A percentile compares a stretch with the other conserved stretches of the same genome.
phyloP scores from a whole-genome alignment of 2,329 filamentous ascomycete species.

The Trichoderma sp. region DNA sequence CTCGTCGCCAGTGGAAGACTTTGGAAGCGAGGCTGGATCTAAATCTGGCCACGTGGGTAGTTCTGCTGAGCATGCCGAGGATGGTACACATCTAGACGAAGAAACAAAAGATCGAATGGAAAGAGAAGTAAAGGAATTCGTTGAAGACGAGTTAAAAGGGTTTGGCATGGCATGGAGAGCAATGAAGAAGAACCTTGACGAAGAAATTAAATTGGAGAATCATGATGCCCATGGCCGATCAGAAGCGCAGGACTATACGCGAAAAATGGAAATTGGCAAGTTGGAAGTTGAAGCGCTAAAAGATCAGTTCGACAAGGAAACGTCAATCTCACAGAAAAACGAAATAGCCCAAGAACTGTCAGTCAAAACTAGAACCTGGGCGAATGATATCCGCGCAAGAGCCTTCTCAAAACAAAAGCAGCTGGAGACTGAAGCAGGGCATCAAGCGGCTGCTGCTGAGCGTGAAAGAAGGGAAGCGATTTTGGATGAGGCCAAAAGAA shows the following conservation, averaged over 20 bases:
- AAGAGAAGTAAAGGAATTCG: not conserved
- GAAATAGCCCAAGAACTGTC: not conserved
- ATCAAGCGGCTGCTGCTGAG: too few species aligned
- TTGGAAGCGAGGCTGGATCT: too few species aligned
- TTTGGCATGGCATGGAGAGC: not conserved
- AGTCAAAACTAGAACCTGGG: not conserved
- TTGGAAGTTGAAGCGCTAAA: not conserved
- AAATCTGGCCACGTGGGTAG: too few species aligned
- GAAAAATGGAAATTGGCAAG: not conserved
- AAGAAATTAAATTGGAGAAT: not conserved
- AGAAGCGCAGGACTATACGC: not conserved
- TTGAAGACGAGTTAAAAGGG: not conserved
- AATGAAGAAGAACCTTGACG: not conserved
- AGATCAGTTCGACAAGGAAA: not conserved
- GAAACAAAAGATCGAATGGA: not conserved
- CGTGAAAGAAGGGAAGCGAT: constrained; percentile 35
- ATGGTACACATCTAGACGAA: not conserved
- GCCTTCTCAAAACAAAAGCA: too few species aligned
- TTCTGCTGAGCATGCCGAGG: not conserved
- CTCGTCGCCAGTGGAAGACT: too few species aligned
- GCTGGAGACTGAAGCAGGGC: too few species aligned
- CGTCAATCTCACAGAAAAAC: not conserved
- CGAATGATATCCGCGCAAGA: not conserved
- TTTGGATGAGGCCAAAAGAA: constrained; percentile 35
- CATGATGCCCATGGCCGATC: not conserved